Evolutionary conservation across 345 rosid species (phyloP).

Genomic region (Eutrema heterophyllum): DNA sequence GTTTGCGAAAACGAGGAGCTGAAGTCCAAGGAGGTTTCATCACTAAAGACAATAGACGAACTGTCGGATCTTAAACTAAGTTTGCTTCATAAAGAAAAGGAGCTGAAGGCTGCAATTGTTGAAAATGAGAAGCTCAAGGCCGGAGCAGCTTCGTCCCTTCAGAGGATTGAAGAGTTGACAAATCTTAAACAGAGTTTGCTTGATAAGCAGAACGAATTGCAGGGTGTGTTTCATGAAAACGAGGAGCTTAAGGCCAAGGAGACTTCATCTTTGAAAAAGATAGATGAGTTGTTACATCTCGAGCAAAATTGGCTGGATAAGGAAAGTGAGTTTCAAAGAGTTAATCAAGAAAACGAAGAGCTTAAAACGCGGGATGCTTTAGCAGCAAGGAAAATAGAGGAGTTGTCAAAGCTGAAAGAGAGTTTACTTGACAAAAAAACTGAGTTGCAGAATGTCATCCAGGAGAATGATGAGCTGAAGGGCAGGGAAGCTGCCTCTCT

Average conservation of each 20-base stretch:
- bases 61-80: conserved; percentile 34
- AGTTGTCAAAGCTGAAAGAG: conserved; percentile 24
- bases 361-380: conserved; percentile 14
- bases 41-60: conserved; percentile 57
- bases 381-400: conserved; percentile 21
- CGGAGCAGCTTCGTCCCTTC: conserved; percentile 31
- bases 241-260: conserved; percentile 50
- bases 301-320: conserved; percentile 29
- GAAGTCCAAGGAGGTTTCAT: conserved; percentile 29
- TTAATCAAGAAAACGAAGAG: conserved; percentile 17
- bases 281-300: conserved; percentile 26
- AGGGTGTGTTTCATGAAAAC: conserved; percentile 42
- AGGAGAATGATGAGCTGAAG: conserved; percentile 62
- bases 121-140: conserved; percentile 22
- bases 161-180: conserved; percentile 58
- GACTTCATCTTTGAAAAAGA: conserved; percentile 21
- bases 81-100: conserved; percentile 22
- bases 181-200: conserved; percentile 30
- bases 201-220: conserved; percentile 14
- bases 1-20: conserved; percentile 71
- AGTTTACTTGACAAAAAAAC: conserved; percentile 10
- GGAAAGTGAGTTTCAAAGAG: conserved; percentile 22
- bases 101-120: conserved; percentile 17
- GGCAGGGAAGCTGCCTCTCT: conserved; percentile 43
- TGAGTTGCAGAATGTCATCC: conserved; percentile 50